phyloP scores from a whole-genome alignment of 768 basidiomycete species.

The Phylloporus sp. region DNA sequence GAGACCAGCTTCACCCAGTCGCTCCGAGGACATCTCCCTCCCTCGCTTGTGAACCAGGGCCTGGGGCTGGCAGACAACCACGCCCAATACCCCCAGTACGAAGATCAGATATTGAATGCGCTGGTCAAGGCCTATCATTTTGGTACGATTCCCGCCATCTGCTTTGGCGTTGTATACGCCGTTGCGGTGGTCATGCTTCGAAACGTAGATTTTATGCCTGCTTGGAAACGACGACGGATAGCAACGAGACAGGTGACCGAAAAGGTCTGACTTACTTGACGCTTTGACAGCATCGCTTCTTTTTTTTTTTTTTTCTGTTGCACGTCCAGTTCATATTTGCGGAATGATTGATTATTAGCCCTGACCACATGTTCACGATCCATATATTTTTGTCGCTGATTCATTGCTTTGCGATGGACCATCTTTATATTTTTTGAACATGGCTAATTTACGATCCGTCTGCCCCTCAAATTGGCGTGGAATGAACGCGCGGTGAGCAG shows the following conservation, averaged over 20 bases:
- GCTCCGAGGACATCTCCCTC: conserved; percentile 25
- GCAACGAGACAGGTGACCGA: conserved; percentile 19
- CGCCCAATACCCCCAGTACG: conserved; percentile 31
- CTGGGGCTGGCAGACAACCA: conserved; percentile 30
- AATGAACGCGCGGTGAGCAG: no score
- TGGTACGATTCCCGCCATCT: conserved; percentile 32
- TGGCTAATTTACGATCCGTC: no score
- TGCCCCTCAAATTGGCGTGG: no score
- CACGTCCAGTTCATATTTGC: conserved; percentile 19
- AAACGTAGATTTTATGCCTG: conserved; percentile 32
- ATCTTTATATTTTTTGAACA: conserved; percentile 1
- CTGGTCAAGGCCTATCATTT: conserved; percentile 34
- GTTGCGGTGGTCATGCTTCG: conserved; percentile 29
- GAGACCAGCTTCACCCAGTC: conserved; percentile 32
- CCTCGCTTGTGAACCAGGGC: conserved; percentile 29
- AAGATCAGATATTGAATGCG: conserved; percentile 29
- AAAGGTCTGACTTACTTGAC: conserved; percentile 17
- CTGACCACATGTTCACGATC: conserved; percentile 1
- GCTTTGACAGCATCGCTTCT: conserved; percentile 12
- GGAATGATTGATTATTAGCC: conserved; percentile 9
- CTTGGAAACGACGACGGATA: conserved; percentile 32
- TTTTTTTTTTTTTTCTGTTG: conserved; percentile 12
- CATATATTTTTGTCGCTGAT: background rate
- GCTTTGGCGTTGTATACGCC: conserved; percentile 32
- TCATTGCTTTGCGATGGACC: conserved; percentile 11